Evolutionary conservation across 805 yeast species (phyloP).

Genomic region (Yarrowia keelungensis): DNA sequence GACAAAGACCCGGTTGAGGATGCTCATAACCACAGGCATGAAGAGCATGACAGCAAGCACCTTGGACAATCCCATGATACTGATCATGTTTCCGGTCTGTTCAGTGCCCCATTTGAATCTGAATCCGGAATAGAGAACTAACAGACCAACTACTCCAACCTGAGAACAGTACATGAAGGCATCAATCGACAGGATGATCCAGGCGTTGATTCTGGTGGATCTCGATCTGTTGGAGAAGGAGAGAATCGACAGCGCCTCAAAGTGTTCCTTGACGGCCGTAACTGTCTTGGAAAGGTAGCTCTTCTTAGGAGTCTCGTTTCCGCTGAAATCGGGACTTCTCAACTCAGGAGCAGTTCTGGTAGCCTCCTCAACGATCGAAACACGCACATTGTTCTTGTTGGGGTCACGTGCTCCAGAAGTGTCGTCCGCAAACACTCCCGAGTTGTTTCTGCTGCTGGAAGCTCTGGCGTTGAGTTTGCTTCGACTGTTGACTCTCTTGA

Average conservation of each 20-base stretch:
- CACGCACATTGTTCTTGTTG: not conserved
- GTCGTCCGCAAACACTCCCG: conserved; percentile 17
- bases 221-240: not conserved
- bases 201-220: conserved; percentile 35
- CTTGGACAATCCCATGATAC: conserved; percentile 45
- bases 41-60: conserved; percentile 40
- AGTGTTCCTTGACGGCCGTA: conserved; percentile 10
- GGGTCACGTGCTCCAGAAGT: not conserved
- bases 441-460: conserved; percentile 1
- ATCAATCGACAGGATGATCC: conserved; percentile 41
- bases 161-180: conserved; percentile 42
- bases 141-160: conserved; percentile 38
- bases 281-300: not conserved
- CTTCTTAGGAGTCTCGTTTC: not conserved
- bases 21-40: conserved; percentile 23
- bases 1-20: conserved; percentile 5
- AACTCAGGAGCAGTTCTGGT: not conserved
- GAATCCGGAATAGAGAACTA: conserved; percentile 46
- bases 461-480: not conserved
- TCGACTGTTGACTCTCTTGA: conserved; percentile 4
- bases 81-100: conserved; percentile 48
- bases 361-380: conserved; percentile 7
- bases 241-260: conserved; percentile 12
- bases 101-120: conserved; percentile 48
- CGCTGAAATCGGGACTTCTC: conserved; percentile 10